Evolutionary conservation across 768 basidiomycete species (phyloP), one percentile per base, ranked within the genome.

Genomic region (Russula sp.): DNA sequence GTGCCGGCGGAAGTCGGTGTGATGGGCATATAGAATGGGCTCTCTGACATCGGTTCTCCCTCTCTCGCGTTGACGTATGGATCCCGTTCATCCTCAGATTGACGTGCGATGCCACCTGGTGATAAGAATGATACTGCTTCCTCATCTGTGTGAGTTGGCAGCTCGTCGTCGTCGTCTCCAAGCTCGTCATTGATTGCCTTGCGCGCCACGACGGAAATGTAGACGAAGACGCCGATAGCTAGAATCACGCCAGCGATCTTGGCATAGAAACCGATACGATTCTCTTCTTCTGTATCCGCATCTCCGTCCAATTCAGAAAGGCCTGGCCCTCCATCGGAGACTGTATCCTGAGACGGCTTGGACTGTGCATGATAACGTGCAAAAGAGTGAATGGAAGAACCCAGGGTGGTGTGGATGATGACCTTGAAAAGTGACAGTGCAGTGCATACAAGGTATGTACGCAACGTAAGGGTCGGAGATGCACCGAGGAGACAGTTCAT

Each of bases 401-500:
- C 94, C 68, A 96, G 81, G 67, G 84, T 87, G 41, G 93, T 95
- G 76, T 96, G 93, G 52, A 95, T 81, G 73, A 92, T 86, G 68
- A 95, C 83, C 73, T 97, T 96, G 83, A 91, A 83, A 57, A 95
- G 79, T 59, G 88, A 88, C 58, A 93, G 78, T 14, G 86, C 86
- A 25, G 94, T 93, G 77, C 89, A 87, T 53, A 82, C 70, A 43
- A 84, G 82, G 76, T 93, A 93, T 29, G 89, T 91, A 65, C 79
- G 79, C 65, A 94, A 78, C 5, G 86, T 86, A 67, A 95, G 83
- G 7, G 87, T 84, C 36, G 86, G 86, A n/a, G 89, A 85, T 2
- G 91, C 90, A 8, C 94, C 93, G 51, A 97, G 82, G 51, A 97
- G 84, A 70, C 88, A 90, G 76, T 96, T 97, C 85, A 96, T 91